Evolutionary conservation across 1,284 basidiomycete genomes (phyloP).

Genomic region (Trichosporon sp.): DNA sequence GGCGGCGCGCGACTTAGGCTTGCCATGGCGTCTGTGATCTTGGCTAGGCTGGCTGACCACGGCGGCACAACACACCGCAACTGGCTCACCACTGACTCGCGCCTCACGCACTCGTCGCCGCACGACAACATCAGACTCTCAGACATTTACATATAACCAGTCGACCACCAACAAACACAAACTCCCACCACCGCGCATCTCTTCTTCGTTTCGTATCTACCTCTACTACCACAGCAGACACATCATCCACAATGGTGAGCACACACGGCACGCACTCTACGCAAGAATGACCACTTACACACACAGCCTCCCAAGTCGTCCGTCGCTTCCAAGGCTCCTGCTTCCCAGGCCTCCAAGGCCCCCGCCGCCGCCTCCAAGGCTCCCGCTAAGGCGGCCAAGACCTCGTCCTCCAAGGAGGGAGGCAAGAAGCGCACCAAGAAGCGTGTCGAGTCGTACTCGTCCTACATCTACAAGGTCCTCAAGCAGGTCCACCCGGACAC

Average conservation of each 20-base stretch:
- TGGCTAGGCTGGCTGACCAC: too few species aligned
- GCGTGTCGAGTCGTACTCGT: constrained; percentile 82
- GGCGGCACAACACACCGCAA: not conserved
- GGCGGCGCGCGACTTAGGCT: too few species aligned
- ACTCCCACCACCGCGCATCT: not conserved
- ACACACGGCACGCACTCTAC: not conserved
- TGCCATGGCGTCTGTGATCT: too few species aligned
- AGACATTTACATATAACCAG: not conserved
- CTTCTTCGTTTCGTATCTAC: constrained; percentile 2
- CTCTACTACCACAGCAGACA: constrained; percentile 17
- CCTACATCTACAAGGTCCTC: constrained; percentile 80
- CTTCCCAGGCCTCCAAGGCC: constrained; percentile 52
- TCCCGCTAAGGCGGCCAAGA: constrained; percentile 54
- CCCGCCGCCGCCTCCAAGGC: constrained; percentile 55
- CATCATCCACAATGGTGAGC: constrained; percentile 31
- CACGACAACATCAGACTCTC: too few species aligned
- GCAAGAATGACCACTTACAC: not conserved
- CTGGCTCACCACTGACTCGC: too few species aligned
- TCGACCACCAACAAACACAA: too few species aligned
- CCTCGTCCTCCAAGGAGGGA: constrained; percentile 13
- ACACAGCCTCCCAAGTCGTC: constrained; percentile 45
- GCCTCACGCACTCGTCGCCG: not conserved
- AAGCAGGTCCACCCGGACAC: constrained; percentile 84
- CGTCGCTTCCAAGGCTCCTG: constrained; percentile 56
- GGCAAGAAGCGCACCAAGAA: constrained; percentile 69